phyloP scores from a whole-genome alignment of 495 filamentous ascomycete genomes.

The Hyaloscypha variabilis region DNA sequence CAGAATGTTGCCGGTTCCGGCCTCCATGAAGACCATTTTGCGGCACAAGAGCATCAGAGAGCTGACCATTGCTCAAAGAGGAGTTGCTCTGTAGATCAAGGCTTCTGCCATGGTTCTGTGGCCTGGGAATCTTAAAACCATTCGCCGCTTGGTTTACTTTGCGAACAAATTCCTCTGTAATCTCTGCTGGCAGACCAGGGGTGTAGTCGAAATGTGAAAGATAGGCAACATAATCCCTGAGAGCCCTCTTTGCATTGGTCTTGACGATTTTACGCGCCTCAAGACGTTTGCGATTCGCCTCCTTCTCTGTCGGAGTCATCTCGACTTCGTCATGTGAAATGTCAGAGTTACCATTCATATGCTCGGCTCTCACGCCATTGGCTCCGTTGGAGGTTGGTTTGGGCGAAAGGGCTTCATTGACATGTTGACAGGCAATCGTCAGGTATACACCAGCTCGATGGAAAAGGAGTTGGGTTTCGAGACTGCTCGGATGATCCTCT shows the following conservation, averaged over 20 bases:
- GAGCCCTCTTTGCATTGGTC: constrained; percentile 70
- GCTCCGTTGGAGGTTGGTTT: constrained; percentile 12
- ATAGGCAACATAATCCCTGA: constrained; percentile 70
- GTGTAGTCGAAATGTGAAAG: constrained; percentile 76
- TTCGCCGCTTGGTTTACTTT: constrained; percentile 61
- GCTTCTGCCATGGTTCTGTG: constrained; percentile 25
- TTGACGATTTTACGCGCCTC: constrained; percentile 68
- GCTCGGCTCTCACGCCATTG: constrained; percentile 32
- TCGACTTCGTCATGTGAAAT: constrained; percentile 16
- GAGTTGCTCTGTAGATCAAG: constrained; percentile 35
- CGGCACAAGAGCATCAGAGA: constrained; percentile 36
- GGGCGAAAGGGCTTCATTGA: constrained; percentile 53
- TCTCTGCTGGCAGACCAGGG: constrained; percentile 63
- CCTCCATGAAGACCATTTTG: constrained; percentile 13
- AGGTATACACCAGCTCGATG: constrained; percentile 77
- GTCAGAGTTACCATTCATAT: constrained; percentile 19
- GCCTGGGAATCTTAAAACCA: constrained; percentile 37
- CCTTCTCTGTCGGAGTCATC: constrained; percentile 40
- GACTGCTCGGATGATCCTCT: constrained; percentile 70
- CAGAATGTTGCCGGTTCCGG: constrained; percentile 22
- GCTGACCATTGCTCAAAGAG: constrained; percentile 35
- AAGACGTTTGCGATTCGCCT: constrained; percentile 46
- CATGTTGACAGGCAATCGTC: constrained; percentile 65
- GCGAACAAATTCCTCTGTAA: constrained; percentile 67
- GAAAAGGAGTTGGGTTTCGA: constrained; percentile 74